phyloP scores from a whole-genome alignment of 192 early-diverging fungal genomes.

The Mortierella claussenii region DNA sequence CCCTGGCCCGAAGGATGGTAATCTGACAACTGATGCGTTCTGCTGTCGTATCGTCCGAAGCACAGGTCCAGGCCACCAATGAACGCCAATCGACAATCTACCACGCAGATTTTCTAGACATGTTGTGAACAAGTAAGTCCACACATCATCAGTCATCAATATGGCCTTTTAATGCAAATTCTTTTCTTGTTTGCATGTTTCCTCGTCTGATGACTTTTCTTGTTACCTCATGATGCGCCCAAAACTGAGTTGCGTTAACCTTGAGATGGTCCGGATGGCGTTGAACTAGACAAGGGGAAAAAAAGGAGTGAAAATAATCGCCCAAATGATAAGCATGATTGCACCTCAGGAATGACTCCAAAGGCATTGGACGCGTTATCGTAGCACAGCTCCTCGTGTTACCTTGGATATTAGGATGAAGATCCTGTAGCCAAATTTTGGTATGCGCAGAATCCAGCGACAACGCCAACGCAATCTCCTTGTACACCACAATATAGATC shows the following conservation, averaged over 20 bases:
- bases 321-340: too few species aligned
- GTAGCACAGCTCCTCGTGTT: neutral
- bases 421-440: slow-evolving; percentile 74
- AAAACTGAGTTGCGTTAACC: slow-evolving; percentile 84
- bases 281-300: slow-evolving; percentile 61
- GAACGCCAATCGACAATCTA: slow-evolving; percentile 79
- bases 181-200: too few species aligned
- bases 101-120: slow-evolving; percentile 68
- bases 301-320: neutral
- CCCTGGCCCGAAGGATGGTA: slow-evolving; percentile 64
- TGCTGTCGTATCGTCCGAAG: slow-evolving; percentile 87
- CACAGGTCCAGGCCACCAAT: slow-evolving; percentile 86
- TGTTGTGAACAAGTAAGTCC: neutral
- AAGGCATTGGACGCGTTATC: too few species aligned
- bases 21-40: slow-evolving; percentile 80
- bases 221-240: slow-evolving; percentile 80
- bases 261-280: slow-evolving; percentile 85
- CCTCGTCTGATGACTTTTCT: neutral
- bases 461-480: slow-evolving; percentile 83
- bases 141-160: neutral
- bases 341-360: too few species aligned
- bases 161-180: too few species aligned
- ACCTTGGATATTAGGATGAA: slow-evolving; percentile 82
- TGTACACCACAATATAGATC: slow-evolving; percentile 90
- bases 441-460: slow-evolving; percentile 82